Percentiles rank a stretch among this genome's conserved stretches.
phyloP scores from a whole-genome alignment of 129 eudicot species.

The Flaveria robusta region DNA sequence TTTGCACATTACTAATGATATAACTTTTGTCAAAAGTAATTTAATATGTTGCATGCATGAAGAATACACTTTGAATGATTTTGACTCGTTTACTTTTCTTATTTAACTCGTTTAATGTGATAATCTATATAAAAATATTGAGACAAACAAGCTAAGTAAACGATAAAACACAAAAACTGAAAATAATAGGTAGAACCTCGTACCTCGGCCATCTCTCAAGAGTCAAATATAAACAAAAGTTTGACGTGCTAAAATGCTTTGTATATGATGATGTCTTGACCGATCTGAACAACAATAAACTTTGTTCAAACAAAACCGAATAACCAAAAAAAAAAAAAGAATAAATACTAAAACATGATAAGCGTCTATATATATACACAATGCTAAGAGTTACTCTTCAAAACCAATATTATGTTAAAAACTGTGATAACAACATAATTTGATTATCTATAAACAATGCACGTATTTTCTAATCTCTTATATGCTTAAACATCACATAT shows the following conservation, averaged over 20 bases:
- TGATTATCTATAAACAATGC: no score
- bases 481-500: not conserved
- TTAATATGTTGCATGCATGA: not conserved
- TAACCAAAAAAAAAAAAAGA: slow-evolving; percentile 16
- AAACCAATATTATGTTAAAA: no score
- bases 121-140: not conserved
- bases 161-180: not conserved
- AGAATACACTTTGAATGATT: not conserved
- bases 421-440: no score
- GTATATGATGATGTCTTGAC: slow-evolving; percentile 18
- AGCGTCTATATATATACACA: slow-evolving; percentile 5
- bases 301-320: slow-evolving; percentile 13
- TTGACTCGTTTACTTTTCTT: not conserved
- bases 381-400: no score
- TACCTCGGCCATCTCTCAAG: slow-evolving; percentile 58
- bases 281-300: slow-evolving; percentile 17
- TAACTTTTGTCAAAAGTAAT: not conserved
- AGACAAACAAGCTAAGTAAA: not conserved
- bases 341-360: slow-evolving; percentile 8
- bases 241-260: slow-evolving; percentile 22
- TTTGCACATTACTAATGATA: not conserved
- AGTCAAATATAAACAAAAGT: not conserved
- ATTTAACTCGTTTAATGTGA: not conserved
- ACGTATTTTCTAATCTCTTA: not conserved
- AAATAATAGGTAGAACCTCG: slow-evolving; percentile 13